Conservation (phyloP, 2,329 filamentous ascomycete species). For the Ophiocordyceps polyrhachis-furcata region DNA sequence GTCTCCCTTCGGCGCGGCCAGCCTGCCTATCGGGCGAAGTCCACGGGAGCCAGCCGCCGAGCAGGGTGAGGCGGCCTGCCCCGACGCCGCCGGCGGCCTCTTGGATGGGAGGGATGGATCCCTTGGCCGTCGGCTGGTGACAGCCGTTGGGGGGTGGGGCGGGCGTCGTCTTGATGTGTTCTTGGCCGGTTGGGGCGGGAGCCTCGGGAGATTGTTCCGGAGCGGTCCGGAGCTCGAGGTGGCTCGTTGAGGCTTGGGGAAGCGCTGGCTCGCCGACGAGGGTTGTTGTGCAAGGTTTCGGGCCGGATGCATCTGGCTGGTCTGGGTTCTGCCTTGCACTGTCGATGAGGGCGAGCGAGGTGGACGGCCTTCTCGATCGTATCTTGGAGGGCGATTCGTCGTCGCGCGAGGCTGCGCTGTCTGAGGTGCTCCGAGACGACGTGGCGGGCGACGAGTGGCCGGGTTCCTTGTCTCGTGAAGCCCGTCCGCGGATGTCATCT, state of each 20-base stretch:
- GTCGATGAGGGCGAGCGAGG: constrained; percentile 19
- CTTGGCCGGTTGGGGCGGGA: constrained; percentile 2
- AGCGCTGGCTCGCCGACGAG: constrained; percentile 37
- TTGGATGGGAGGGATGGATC: not conserved
- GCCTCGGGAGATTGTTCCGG: constrained; percentile 10
- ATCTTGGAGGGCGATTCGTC: constrained; percentile 5
- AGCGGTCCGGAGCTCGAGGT: constrained; percentile 26
- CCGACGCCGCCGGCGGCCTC: not conserved
- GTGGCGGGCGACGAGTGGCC: constrained; percentile 13
- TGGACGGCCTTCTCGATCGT: constrained; percentile 10
- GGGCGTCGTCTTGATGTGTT: constrained; percentile 1
- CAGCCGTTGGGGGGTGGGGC: constrained; percentile 6
- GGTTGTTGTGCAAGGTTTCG: constrained; percentile 17
- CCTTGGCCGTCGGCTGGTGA: not conserved
- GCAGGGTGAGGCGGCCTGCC: constrained; percentile 4
- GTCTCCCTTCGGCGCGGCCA: constrained; percentile 36
- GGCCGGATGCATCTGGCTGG: constrained; percentile 10
- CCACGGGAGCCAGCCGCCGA: constrained; percentile 7
- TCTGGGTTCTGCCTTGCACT: constrained; percentile 15
- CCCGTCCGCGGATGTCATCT: constrained; percentile 32
- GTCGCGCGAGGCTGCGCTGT: constrained; percentile 8
- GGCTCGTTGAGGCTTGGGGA: constrained; percentile 35
- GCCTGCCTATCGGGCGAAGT: constrained; percentile 8
- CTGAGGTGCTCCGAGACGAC: constrained; percentile 11
- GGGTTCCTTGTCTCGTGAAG: constrained; percentile 16